phyloP scores from a whole-genome alignment of 225 moss, liverwort and hornwort species.

The Marchantia paleacea region DNA sequence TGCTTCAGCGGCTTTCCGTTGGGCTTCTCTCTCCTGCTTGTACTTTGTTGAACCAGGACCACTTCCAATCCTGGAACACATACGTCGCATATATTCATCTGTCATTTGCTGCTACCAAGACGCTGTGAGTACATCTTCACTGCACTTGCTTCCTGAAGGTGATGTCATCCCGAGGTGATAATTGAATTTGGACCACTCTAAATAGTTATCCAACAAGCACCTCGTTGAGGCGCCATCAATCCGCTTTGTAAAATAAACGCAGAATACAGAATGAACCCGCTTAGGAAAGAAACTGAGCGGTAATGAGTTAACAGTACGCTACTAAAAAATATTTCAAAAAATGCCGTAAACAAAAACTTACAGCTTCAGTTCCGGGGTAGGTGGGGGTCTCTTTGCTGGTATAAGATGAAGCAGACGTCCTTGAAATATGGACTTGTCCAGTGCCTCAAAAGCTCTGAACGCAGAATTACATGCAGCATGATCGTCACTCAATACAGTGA shows the following conservation, averaged over 20 bases:
- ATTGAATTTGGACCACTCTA: no score
- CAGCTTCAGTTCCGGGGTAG: constrained; percentile 62
- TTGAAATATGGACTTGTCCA: constrained; percentile 92
- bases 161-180: not conserved
- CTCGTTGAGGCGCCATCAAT: no score
- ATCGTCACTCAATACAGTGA: no score
- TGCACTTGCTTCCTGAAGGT: no score
- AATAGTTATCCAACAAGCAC: no score
- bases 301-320: no score
- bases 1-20: constrained; percentile 87
- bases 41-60: constrained; percentile 72
- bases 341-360: constrained; percentile 31
- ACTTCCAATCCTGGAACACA: constrained; percentile 37
- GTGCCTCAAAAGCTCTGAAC: constrained; percentile 77
- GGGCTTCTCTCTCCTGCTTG: constrained; percentile 77
- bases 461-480: not conserved
- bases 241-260: not conserved
- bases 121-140: no score
- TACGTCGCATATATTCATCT: not conserved
- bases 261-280: not conserved
- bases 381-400: constrained; percentile 73
- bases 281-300: no score
- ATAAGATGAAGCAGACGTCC: constrained; percentile 84
- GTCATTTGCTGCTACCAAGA: not conserved
- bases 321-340: no score